Evolutionary conservation across 192 early-diverging fungal species (phyloP).

Genomic region (Backusella psychrophila): DNA sequence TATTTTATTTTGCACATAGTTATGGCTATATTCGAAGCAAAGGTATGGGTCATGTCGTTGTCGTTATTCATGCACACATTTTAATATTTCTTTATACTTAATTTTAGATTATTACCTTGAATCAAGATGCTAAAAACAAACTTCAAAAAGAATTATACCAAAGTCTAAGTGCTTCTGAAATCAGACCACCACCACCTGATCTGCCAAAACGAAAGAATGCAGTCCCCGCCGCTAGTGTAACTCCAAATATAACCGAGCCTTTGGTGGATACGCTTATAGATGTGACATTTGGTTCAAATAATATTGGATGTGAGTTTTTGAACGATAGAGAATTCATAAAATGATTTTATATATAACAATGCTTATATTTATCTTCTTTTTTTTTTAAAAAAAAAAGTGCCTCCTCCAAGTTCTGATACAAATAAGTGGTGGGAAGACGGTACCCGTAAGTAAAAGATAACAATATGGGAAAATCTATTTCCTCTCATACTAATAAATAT

Average conservation of each 20-base stretch:
- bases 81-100: background rate
- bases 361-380: background rate
- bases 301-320: background rate
- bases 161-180: conserved; percentile 24
- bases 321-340: background rate
- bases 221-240: background rate
- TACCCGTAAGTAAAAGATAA: conserved; percentile 6
- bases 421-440: conserved; percentile 57
- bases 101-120: conserved; percentile 41
- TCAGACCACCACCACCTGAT: conserved; percentile 3
- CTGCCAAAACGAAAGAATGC: conserved; percentile 8
- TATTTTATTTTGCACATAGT: conserved; percentile 17
- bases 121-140: conserved; percentile 42
- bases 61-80: conserved; percentile 6
- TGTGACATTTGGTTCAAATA: background rate
- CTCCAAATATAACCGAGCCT: background rate
- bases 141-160: conserved; percentile 53
- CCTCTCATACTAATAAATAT: background rate
- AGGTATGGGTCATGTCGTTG: conserved; percentile 10
- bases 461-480: background rate
- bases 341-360: background rate
- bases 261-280: conserved; percentile 29
- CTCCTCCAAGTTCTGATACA: conserved; percentile 49
- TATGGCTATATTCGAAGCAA: conserved; percentile 34
- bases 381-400: conserved; percentile 26